phyloP scores from a whole-genome alignment of 371 early-diverging fungal genomes.

The Syncephalis plumigaleata region DNA sequence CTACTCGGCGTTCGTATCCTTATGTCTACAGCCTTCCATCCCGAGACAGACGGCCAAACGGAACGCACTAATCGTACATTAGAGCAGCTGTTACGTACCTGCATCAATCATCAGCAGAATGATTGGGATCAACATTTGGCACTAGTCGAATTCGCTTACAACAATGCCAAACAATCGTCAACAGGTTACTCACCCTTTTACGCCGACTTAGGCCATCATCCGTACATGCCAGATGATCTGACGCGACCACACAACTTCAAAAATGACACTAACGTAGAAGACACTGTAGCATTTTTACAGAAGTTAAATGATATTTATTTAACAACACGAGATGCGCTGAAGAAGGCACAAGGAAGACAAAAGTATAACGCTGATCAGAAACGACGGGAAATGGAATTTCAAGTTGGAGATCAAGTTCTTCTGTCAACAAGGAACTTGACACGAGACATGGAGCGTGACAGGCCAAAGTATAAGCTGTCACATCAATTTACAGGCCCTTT shows the following conservation, averaged over 20 bases:
- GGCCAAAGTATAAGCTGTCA: background rate
- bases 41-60: constrained; percentile 32
- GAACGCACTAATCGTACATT: constrained; percentile 25
- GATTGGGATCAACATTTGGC: constrained; percentile 24
- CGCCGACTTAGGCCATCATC: constrained; percentile 7
- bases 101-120: constrained; percentile 17
- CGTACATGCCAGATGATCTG: background rate
- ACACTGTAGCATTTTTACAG: background rate
- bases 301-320: background rate
- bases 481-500: constrained; percentile 1
- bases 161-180: constrained; percentile 15
- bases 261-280: background rate
- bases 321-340: background rate
- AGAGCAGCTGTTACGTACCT: constrained; percentile 18
- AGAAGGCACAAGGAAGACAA: background rate
- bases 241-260: too few species aligned
- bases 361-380: background rate
- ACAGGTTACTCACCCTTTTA: constrained; percentile 15
- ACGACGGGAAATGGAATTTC: background rate
- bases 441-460: background rate
- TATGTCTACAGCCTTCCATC: constrained; percentile 13
- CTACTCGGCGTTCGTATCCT: background rate
- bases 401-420: background rate
- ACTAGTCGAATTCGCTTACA: constrained; percentile 27
- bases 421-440: background rate